Percentiles rank a stretch among this genome's conserved stretches.
Evolutionary conservation across 2,329 filamentous ascomycete species (phyloP).

Genomic region (Davidsoniella australis): DNA sequence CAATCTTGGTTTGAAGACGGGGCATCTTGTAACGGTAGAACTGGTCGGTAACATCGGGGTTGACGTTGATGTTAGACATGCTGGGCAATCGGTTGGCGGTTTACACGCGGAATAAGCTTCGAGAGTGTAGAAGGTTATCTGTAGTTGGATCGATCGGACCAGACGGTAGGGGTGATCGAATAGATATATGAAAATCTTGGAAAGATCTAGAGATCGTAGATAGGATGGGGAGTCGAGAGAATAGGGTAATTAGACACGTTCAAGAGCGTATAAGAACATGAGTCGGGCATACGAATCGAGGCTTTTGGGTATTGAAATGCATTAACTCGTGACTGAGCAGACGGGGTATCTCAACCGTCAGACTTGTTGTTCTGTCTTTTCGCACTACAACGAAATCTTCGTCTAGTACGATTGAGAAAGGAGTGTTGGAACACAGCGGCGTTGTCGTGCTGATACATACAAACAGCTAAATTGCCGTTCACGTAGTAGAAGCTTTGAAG

Average conservation of each 20-base stretch:
- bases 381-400: constrained; percentile 11
- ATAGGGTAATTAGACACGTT: constrained; percentile 16
- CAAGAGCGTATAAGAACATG: constrained; percentile 13
- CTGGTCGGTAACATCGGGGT: constrained; percentile 91
- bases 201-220: constrained; percentile 10
- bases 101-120: not conserved
- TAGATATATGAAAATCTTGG: not conserved
- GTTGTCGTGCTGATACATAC: constrained; percentile 97
- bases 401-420: constrained; percentile 26
- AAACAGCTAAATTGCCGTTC: constrained; percentile 23
- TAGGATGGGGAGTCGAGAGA: constrained; percentile 19
- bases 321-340: constrained; percentile 37
- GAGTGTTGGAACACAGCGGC: constrained; percentile 86
- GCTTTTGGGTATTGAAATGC: constrained; percentile 38
- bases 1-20: constrained; percentile 93
- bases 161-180: not conserved
- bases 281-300: constrained; percentile 24
- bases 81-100: constrained; percentile 27
- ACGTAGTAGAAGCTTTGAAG: constrained; percentile 11
- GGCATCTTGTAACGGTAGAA: constrained; percentile 99
- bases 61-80: constrained; percentile 98
- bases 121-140: not conserved
- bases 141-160: not conserved
- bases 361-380: constrained; percentile 26
- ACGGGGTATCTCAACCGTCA: constrained; percentile 58